Evolutionary conservation across 2,329 filamentous ascomycete species (phyloP), one percentile per base, ranked within the genome.

Genomic region (Juglanconis juglandina): DNA sequence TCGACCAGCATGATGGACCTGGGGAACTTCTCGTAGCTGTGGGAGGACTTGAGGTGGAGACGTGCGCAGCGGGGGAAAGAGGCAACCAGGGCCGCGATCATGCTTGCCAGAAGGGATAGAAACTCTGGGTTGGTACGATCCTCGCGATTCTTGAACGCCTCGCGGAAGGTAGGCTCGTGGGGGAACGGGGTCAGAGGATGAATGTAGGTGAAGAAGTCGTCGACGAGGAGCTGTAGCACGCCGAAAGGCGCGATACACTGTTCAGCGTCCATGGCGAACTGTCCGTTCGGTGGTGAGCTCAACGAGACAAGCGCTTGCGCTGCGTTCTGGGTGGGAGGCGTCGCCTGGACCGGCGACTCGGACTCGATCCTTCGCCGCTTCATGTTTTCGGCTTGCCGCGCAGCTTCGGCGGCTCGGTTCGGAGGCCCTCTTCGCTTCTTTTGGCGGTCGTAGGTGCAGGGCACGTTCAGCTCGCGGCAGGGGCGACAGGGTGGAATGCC

Each of bases 161-260:
- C 82, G 30, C 89, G 83, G 71, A 93, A 92, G 4, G 88, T 89
- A 0, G 89, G 88, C 69, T 92, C 88, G 71, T 93, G 90, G 0
- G 90, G 90, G 60, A 93, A 92, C 0, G 90, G 90, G 60, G 84
- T 85, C 8, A 93, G 80, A 1, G 90, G 90, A 67, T 92, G 88
- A 56, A 92, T 88, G 70, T 92, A 92, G 17, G 87, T 91, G 74
- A 92, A 93, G 79, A 91, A 93, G 75, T 93, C 90, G 71, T 92
- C 88, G 60, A 93, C 83, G 14, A 92, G 79, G 2, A 88, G 80
- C 67, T 88, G 82, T 56, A 93, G 76, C 10, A 88, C 85, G 7
- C 84, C 82, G 72, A 88, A 79, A 0, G 89, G 87, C 46, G 88
- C 89, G 63, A 93, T 92, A 24, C 61, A 61, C 2, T 83, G 79